Evolutionary conservation across 495 filamentous ascomycete genomes (phyloP).

Genomic region (Hyaloscypha bicolor): DNA sequence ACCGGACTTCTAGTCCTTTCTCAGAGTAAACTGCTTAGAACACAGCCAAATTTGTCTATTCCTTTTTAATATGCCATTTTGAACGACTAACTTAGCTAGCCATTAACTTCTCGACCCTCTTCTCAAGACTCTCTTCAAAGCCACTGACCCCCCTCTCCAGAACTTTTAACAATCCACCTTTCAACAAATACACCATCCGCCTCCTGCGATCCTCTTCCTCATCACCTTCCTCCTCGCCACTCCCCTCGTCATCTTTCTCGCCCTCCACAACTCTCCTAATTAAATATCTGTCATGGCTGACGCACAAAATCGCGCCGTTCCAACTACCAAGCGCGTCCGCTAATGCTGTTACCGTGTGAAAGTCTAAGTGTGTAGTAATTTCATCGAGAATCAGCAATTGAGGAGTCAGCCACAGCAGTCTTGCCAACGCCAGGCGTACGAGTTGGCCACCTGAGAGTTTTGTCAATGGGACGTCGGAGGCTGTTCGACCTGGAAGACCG

Average conservation of each 20-base stretch:
- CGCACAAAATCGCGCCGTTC: constrained; percentile 70
- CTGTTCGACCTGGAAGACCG: constrained; percentile 65
- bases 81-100: neutral
- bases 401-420: constrained; percentile 65
- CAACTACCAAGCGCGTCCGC: constrained; percentile 64
- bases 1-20: neutral
- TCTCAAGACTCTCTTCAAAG: constrained; percentile 67
- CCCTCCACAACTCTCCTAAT: constrained; percentile 70
- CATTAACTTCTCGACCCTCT: constrained; percentile 51
- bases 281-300: constrained; percentile 80
- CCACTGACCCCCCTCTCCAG: constrained; percentile 60
- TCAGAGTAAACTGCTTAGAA: neutral
- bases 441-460: constrained; percentile 77
- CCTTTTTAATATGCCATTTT: no score
- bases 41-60: no score
- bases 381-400: constrained; percentile 81
- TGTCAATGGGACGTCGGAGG: constrained; percentile 67
- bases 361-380: constrained; percentile 84
- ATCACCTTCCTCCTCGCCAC: constrained; percentile 43
- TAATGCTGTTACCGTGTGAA: constrained; percentile 72
- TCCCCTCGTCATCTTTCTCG: constrained; percentile 51
- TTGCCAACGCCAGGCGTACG: constrained; percentile 73
- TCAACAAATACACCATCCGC: constrained; percentile 62
- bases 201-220: constrained; percentile 46
- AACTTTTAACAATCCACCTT: constrained; percentile 55